These are phyloP conservation scores for Mortierella antarctica DNA, from an alignment of 192 early-diverging fungal species.

Conservation along the genomic window DNA sequence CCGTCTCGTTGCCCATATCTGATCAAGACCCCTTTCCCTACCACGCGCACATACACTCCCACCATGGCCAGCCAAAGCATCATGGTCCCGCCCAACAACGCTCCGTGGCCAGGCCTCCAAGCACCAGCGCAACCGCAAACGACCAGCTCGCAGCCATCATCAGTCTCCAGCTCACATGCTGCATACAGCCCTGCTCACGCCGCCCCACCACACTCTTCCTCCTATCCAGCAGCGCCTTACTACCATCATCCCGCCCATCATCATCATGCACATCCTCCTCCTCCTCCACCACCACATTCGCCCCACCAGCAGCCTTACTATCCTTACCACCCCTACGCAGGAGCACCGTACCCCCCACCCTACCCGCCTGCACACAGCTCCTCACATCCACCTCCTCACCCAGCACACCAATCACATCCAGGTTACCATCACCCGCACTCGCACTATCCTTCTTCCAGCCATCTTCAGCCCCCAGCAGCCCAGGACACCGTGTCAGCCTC, in stretches of 20 bases:
- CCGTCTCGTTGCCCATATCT: background rate
- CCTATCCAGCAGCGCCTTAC: background rate
- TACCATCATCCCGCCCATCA: conserved; percentile 18
- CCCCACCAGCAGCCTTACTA: conserved; percentile 34
- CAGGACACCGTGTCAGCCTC: background rate
- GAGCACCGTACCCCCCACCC: conserved; percentile 24
- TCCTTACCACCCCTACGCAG: conserved; percentile 41
- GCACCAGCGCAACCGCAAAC: conserved; percentile 5
- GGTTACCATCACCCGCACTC: conserved; percentile 8
- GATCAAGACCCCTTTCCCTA: background rate
- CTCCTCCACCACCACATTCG: conserved; percentile 11
- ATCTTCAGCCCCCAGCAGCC: conserved; percentile 7
- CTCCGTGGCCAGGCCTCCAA: conserved; percentile 41
- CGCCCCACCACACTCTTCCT: conserved; percentile 1
- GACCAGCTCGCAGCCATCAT: background rate
- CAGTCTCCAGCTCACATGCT: background rate
- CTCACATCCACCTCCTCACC: conserved; percentile 1
- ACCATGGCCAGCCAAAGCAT: conserved; percentile 41
- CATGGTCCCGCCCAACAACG: conserved; percentile 44
- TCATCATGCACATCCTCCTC: conserved; percentile 21
- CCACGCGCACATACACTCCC: background rate
- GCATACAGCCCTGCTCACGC: conserved; percentile 3
- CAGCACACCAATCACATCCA: background rate
- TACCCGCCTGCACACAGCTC: conserved; percentile 4
- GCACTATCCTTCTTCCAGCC: background rate